A percentile compares a stretch with the other conserved stretches of the same genome.
These are phyloP conservation scores for Pelagomonas calceolata DNA, from an alignment of 108 stramenopile genomes.

Conservation along the genomic window DNA sequence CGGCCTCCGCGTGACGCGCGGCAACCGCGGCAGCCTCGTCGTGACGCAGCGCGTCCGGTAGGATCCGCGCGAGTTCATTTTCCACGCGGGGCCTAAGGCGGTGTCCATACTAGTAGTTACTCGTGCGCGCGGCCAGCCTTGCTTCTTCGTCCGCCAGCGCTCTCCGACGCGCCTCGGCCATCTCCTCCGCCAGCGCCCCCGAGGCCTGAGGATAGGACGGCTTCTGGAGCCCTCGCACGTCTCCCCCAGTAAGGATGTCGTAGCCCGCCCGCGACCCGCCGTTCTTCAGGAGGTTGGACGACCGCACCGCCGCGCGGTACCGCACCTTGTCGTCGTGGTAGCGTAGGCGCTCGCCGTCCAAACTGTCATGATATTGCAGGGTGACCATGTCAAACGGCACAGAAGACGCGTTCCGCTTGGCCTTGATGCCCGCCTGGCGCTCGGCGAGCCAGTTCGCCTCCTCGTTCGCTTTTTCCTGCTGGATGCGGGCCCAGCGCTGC, in stretches of 20 bases:
- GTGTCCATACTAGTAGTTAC: too few species aligned
- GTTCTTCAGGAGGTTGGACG: not conserved
- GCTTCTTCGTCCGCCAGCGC: too few species aligned
- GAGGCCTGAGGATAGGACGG: not conserved
- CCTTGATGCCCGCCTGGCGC: conserved; percentile 6
- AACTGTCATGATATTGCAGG: conserved; percentile 7
- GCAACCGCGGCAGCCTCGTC: conserved; percentile 14
- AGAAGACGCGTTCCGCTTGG: conserved; percentile 5
- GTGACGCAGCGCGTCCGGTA: conserved; percentile 13
- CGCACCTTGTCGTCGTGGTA: conserved; percentile 13
- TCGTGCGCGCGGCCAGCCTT: too few species aligned
- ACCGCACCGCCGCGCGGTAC: conserved; percentile 7
- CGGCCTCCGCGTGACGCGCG: conserved; percentile 16
- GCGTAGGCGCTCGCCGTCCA: conserved; percentile 12
- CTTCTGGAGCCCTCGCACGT: not conserved
- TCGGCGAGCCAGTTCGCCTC: conserved; percentile 1
- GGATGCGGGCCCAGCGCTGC: conserved; percentile 7
- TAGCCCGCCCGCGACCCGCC: conserved; percentile 12
- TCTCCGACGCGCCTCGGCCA: too few species aligned
- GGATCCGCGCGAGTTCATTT: too few species aligned
- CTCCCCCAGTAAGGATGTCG: conserved; percentile 12
- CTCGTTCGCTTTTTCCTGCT: conserved; percentile 7
- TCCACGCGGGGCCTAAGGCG: too few species aligned
- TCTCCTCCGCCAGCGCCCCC: not conserved
- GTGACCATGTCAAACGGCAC: conserved; percentile 16